Percentiles rank a stretch among this genome's conserved stretches.
Conservation (phyloP, 2,329 filamentous ascomycete genomes). For the Alternaria incomplexa region DNA sequence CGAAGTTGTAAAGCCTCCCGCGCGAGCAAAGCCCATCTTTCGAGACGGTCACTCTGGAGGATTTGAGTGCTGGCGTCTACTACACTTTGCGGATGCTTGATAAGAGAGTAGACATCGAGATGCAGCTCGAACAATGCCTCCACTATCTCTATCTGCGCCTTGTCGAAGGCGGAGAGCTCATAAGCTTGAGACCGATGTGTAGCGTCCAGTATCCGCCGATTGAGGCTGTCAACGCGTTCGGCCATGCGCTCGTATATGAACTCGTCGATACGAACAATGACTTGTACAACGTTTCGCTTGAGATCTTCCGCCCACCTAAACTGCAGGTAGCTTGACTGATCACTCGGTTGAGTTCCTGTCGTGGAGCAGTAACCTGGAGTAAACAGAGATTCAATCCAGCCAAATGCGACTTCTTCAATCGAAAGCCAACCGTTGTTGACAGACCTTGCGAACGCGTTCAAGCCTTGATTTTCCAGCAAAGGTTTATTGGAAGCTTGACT, state of each 20-base stretch:
- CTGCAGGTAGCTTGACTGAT: slow-evolving; percentile 58
- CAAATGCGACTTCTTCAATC: slow-evolving; percentile 59
- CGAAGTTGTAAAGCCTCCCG: slow-evolving; percentile 59
- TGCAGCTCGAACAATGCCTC: slow-evolving; percentile 71
- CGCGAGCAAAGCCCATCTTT: slow-evolving; percentile 65
- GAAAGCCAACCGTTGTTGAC: slow-evolving; percentile 58
- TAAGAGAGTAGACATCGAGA: slow-evolving; percentile 68
- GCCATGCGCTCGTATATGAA: slow-evolving; percentile 55
- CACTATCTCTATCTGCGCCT: slow-evolving; percentile 58
- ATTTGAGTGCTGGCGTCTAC: slow-evolving; percentile 59
- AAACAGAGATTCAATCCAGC: slow-evolving; percentile 61
- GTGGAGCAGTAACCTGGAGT: slow-evolving; percentile 46
- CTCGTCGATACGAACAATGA: slow-evolving; percentile 62
- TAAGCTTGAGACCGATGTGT: slow-evolving; percentile 20
- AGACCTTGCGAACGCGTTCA: slow-evolving; percentile 50
- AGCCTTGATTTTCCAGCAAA: slow-evolving; percentile 48
- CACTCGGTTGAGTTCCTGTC: slow-evolving; percentile 4
- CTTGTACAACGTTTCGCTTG: slow-evolving; percentile 61
- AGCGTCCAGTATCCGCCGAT: slow-evolving; percentile 33
- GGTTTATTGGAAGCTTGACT: slow-evolving; percentile 50
- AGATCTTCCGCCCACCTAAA: slow-evolving; percentile 62
- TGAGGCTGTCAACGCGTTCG: slow-evolving; percentile 40
- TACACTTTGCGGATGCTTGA: slow-evolving; percentile 65
- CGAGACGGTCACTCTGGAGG: slow-evolving; percentile 64
- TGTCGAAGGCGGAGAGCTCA: slow-evolving; percentile 37